These are phyloP conservation scores for Obelidium mucronatum DNA, from an alignment of 192 early-diverging fungal species.

Conservation along the genomic window DNA sequence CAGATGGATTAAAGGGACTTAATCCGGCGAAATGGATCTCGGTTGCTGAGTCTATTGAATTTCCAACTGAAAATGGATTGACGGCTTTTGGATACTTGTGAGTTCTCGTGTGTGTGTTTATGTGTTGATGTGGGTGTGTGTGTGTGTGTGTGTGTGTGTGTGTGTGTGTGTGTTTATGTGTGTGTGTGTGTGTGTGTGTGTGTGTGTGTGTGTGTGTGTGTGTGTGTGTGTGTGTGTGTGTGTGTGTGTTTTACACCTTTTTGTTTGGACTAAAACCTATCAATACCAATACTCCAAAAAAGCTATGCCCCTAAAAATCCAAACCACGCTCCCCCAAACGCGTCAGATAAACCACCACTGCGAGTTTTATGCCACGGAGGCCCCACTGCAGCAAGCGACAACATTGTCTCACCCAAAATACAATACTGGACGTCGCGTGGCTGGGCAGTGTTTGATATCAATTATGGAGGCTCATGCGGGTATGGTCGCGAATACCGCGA, in stretches of 20 bases:
- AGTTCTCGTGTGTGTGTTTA: too few species aligned
- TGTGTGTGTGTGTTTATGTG: too few species aligned
- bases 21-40: constrained; percentile 60
- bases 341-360: constrained; percentile 67
- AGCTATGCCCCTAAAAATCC: constrained; percentile 74
- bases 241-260: too few species aligned
- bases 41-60: constrained; percentile 65
- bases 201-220: too few species aligned
- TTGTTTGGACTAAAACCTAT: too few species aligned
- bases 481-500: constrained; percentile 76
- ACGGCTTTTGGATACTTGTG: constrained; percentile 41
- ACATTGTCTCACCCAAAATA: constrained; percentile 56
- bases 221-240: too few species aligned
- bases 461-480: constrained; percentile 81
- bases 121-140: too few species aligned
- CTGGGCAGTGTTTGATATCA: constrained; percentile 74
- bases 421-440: constrained; percentile 84
- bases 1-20: constrained; percentile 15
- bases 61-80: constrained; percentile 60
- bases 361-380: constrained; percentile 77
- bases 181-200: background rate
- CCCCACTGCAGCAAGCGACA: constrained; percentile 57
- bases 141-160: too few species aligned
- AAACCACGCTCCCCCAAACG: constrained; percentile 50
- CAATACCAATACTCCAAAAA: constrained; percentile 65